A percentile compares a stretch with the other conserved stretches of the same genome.
These are phyloP conservation scores for Encephalitozoon intestinalis DNA, from an alignment of 371 early-diverging fungal genomes.

Conservation along the genomic window DNA sequence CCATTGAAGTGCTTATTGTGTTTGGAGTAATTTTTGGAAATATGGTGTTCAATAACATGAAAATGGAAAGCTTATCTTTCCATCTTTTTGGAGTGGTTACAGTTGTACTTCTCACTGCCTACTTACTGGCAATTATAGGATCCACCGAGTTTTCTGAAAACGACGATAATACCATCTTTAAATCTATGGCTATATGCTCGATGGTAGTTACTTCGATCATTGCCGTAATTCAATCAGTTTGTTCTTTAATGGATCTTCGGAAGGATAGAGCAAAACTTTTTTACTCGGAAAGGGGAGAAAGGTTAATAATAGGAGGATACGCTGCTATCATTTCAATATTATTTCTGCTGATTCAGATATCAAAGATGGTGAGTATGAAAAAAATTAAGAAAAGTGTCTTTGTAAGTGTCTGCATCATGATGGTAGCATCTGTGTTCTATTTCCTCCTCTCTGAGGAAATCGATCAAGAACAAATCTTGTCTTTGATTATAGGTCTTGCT, in stretches of 20 bases:
- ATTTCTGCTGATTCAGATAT: not conserved
- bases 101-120: not conserved
- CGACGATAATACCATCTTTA: not conserved
- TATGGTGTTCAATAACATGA: not conserved
- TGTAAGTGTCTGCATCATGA: not conserved
- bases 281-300: not conserved
- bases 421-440: not conserved
- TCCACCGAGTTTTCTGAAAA: not conserved
- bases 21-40: not conserved
- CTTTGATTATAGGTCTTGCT: not conserved
- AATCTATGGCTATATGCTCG: not conserved
- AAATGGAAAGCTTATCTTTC: not conserved
- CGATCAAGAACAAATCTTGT: not conserved
- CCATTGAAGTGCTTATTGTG: not conserved
- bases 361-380: not conserved
- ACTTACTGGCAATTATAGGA: not conserved
- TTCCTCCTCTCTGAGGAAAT: not conserved
- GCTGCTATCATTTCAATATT: not conserved
- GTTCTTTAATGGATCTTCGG: not conserved
- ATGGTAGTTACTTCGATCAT: not conserved
- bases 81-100: not conserved
- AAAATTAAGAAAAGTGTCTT: not conserved
- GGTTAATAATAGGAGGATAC: not conserved
- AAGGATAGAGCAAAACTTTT: not conserved
- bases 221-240: not conserved